phyloP scores from a whole-genome alignment of 1,284 basidiomycete species.

The Trichosporon sp. region DNA sequence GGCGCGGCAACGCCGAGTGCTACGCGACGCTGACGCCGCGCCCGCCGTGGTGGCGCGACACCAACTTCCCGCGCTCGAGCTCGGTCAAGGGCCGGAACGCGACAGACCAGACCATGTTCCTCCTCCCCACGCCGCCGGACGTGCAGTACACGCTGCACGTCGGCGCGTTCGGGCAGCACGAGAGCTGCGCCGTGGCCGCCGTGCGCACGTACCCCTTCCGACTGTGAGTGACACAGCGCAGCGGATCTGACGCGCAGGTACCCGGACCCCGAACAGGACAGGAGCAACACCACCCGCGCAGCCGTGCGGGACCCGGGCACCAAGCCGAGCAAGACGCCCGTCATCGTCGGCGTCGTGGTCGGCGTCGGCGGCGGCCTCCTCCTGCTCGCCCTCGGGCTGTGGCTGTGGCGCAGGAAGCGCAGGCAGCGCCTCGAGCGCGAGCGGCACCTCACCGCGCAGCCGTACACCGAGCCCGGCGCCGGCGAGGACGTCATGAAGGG shows the following conservation, averaged over 20 bases:
- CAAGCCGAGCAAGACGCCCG: not conserved
- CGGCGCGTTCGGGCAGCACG: not conserved
- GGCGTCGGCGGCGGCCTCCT: not conserved
- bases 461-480: not conserved
- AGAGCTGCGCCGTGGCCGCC: not conserved
- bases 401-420: not conserved
- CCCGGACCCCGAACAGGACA: not conserved
- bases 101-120: not conserved
- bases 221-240: not conserved
- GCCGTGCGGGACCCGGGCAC: not conserved
- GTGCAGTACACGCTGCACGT: not conserved
- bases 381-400: too few species aligned
- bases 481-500: not conserved
- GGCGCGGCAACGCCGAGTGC: not conserved
- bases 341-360: not conserved
- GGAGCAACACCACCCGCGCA: not conserved
- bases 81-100: not conserved
- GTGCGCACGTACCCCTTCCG: not conserved
- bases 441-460: not conserved
- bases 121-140: not conserved
- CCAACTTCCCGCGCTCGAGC: not conserved
- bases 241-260: too few species aligned
- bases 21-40: not conserved
- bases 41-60: not conserved
- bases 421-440: not conserved